Evolutionary conservation across 441 rosid genomes (phyloP), one percentile per base, ranked within the genome.

Genomic region (Arabidopsis lyrata): DNA sequence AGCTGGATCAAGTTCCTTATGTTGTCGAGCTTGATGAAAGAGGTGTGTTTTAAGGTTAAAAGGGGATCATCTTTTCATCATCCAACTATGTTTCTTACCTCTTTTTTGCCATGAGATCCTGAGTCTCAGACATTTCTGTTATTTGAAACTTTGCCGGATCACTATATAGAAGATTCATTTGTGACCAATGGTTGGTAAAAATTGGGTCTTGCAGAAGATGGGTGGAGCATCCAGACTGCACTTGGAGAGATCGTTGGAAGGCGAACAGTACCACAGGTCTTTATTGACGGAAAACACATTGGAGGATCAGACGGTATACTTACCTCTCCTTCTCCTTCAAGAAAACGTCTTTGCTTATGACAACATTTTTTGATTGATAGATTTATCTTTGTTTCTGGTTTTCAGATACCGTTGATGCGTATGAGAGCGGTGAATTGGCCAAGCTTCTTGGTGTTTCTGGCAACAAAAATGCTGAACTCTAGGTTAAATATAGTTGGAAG

Each of bases 251-350:
- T 77, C 18, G 78, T 88, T 27, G 91, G 92, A 14, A 88, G 85
- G 81, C 88, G 88, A 52, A 92, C 97, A 5, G 99, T 95, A 12
- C 99, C 99, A 2, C 99, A 95, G 64, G 97, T 95, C 50, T 95
- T 95, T 83, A 77, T 92, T 2, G 75, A 90, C 36, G 94, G 96
- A 57, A 86, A 90, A 81, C 94, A 92, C 80, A 77, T 95, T 6
- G 99, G 99, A 65, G 99, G 97, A 66, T 92, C 97, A 36, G 97
- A 90, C 39, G 97, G 97, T 89, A 85, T 18, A 73, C 49, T 68
- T 74, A n/a, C 16, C 11, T 64, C 24, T 16, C 44, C 38, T 50
- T 56, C 42, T 36, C 48, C 50, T 60, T 58, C 36, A 35, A n/a
- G 42, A 22, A 16, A 63, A 15, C n/a, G 20, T 70, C 11, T 72